Conservation (phyloP, 225 moss, liverwort and hornwort species). For the Physcomitrellopsis africana region DNA sequence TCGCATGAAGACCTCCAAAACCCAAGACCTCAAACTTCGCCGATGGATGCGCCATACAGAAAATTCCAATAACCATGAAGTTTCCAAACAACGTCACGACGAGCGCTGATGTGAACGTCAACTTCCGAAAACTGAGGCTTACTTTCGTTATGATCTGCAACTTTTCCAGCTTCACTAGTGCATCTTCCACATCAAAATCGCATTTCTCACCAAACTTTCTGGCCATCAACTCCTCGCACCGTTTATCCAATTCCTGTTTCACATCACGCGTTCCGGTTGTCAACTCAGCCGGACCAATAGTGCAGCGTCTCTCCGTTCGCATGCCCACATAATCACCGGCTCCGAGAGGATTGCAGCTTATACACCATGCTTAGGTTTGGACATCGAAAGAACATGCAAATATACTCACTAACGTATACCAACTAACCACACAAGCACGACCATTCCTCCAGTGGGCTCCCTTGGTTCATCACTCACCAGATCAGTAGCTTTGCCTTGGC, state of each 20-base stretch:
- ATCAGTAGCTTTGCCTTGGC: slow-evolving; percentile 64
- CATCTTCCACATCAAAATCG: slow-evolving; percentile 72
- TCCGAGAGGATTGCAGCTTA: neutral
- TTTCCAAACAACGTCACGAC: neutral
- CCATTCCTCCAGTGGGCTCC: neutral
- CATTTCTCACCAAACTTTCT: slow-evolving; percentile 62
- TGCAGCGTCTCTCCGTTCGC: neutral
- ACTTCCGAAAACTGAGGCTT: slow-evolving; percentile 26
- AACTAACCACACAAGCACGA: neutral
- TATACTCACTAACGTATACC: neutral
- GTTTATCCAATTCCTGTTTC: slow-evolving; percentile 61
- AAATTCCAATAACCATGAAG: neutral
- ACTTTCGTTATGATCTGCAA: slow-evolving; percentile 57
- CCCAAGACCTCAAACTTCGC: slow-evolving; percentile 9
- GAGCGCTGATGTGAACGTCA: slow-evolving; percentile 15
- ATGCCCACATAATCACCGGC: slow-evolving; percentile 6
- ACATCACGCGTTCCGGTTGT: slow-evolving; percentile 4
- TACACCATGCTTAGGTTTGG: neutral
- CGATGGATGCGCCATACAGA: neutral
- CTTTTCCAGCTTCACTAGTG: slow-evolving; percentile 55
- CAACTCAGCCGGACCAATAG: neutral
- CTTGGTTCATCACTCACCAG: slow-evolving; percentile 35
- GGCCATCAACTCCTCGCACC: slow-evolving; percentile 62
- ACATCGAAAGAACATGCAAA: neutral
- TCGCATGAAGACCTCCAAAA: neutral